Evolutionary conservation across 1,139 yeast species (phyloP), one percentile per base, ranked within the genome.

Genomic region (Kodamaea suecica): DNA sequence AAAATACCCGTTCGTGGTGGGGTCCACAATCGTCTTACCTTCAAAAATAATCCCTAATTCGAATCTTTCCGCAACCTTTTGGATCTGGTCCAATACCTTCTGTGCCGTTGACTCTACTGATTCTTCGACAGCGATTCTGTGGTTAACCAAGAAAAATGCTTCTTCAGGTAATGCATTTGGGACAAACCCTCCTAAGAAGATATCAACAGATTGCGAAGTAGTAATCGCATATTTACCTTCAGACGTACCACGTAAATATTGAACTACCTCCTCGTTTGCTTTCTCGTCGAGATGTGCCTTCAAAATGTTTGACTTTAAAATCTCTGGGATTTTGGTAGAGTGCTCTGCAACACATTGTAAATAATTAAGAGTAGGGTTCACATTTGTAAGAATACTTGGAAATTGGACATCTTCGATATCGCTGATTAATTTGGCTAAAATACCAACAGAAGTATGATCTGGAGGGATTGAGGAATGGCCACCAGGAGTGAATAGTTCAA

Each of bases 161-260:
- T 65, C 68, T 50, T 84, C 94, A 1, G 95, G 95, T 38, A 84
- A 63, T 2, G 92, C 90, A 50, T 83, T 83, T 23, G 78, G 63
- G 55, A 83, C 83, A 29, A 73, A 72, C 13, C 92, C 92, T 7
- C 90, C 90, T n/a, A 59, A 47, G 33, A 83, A 64, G 8, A 80
- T 65, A 53, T 83, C 88, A n/a, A 76, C 66, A 0, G 88, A 85
- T 51, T 80, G 86, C 5, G 85, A 72, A 1, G 88, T 80, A 31
- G 71, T 66, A 34, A 82, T 63, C 19, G 77, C 55, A 47, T 66
- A 77, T 40, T 69, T 72, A 4, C 57, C 45, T 1, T 27, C 40
- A 2, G 27, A 34, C 4, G 20, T 27, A 15, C 52, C 44, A 12
- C 40, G 31, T 35, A 72, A 53, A 42, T 60, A 61, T 3, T 66